Percentiles rank a stretch among this genome's conserved stretches.
phyloP scores from a whole-genome alignment of 2,329 filamentous ascomycete genomes.

The Penicillium sumatraense region DNA sequence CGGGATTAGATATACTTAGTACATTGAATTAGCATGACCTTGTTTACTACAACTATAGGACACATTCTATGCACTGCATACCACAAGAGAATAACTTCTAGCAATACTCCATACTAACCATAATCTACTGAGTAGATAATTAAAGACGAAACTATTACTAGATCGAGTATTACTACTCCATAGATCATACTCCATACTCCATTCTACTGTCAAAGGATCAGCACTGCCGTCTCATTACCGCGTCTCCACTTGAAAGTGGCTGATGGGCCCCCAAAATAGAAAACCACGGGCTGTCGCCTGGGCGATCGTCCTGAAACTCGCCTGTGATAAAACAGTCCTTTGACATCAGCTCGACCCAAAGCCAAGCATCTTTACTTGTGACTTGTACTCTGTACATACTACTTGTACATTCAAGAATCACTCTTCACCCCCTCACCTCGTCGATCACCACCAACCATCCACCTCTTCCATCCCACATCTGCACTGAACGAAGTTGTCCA shows the following conservation, averaged over 20 bases:
- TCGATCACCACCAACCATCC: background rate
- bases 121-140: no score
- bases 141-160: background rate
- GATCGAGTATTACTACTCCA: no score
- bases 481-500: background rate
- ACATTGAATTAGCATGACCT: background rate
- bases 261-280: constrained; percentile 28
- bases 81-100: no score
- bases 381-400: no score
- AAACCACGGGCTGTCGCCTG: constrained; percentile 29
- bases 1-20: background rate
- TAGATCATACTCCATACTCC: no score
- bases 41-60: no score
- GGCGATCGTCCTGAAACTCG: constrained; percentile 22
- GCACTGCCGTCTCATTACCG: background rate
- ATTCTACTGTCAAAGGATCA: background rate
- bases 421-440: background rate
- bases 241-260: constrained; percentile 23
- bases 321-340: background rate
- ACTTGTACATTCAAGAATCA: background rate
- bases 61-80: no score
- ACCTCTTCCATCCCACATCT: background rate
- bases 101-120: background rate
- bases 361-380: background rate
- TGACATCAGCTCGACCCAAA: background rate